Evolutionary conservation across 148 eudicot genomes (phyloP).

Genomic region (Fagopyrum homotropicum): DNA sequence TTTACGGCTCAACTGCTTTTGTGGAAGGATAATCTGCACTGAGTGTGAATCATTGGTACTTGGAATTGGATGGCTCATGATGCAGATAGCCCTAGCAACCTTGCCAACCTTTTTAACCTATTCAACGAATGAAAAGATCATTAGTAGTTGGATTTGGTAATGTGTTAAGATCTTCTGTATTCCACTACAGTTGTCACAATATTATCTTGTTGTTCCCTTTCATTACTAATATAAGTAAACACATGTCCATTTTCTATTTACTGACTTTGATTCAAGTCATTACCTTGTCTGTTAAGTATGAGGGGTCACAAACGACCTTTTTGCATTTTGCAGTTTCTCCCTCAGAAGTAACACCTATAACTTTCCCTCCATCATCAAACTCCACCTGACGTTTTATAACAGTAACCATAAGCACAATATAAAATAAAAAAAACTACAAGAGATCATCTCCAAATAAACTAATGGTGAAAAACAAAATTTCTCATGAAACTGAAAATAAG

Average conservation of each 20-base stretch:
- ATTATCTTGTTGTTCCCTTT: background rate
- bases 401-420: constrained; percentile 7
- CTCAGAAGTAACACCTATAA: constrained; percentile 82
- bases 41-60: constrained; percentile 84
- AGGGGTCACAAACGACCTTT: constrained; percentile 99
- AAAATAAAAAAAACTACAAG: background rate
- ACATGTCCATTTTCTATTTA: constrained; percentile 4
- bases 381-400: constrained; percentile 52
- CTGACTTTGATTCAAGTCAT: constrained; percentile 7
- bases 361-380: constrained; percentile 84
- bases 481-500: constrained; percentile 1
- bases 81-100: constrained; percentile 95
- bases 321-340: constrained; percentile 98
- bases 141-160: background rate
- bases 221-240: background rate
- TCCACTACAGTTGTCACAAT: background rate
- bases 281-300: constrained; percentile 89
- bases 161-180: background rate
- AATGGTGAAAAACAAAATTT: background rate
- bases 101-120: constrained; percentile 91
- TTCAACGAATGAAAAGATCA: constrained; percentile 11
- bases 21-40: constrained; percentile 89
- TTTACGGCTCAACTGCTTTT: constrained; percentile 87
- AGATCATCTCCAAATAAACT: background rate
- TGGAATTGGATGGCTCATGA: constrained; percentile 96